phyloP scores from a whole-genome alignment of 2,329 filamentous ascomycete genomes.

The Phaeosphaeria sp. region DNA sequence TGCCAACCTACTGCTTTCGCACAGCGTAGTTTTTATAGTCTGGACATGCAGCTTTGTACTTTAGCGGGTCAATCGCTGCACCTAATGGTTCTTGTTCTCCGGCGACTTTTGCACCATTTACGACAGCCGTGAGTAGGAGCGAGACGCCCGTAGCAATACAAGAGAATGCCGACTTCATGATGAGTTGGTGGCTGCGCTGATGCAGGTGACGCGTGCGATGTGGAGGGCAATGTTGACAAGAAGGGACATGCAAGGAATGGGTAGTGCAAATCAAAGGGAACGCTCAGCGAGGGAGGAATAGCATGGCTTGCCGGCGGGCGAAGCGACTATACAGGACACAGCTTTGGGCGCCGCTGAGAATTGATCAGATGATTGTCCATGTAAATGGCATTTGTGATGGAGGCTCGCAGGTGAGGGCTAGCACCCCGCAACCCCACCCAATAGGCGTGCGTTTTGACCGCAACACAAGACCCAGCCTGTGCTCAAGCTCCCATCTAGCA shows the following conservation, averaged over 20 bases:
- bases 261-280: constrained; percentile 3
- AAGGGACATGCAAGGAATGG: neutral
- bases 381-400: neutral
- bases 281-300: constrained; percentile 24
- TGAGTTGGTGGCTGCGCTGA: neutral
- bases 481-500: constrained; percentile 13
- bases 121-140: constrained; percentile 9
- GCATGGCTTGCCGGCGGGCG: constrained; percentile 10
- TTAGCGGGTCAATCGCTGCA: constrained; percentile 38
- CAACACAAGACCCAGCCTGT: constrained; percentile 5
- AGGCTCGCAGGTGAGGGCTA: neutral
- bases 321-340: neutral
- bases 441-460: constrained; percentile 20
- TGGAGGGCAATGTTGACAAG: neutral
- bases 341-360: neutral
- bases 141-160: constrained; percentile 17
- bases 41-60: constrained; percentile 62
- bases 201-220: neutral
- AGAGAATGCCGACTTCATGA: constrained; percentile 23
- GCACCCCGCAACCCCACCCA: constrained; percentile 13
- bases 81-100: constrained; percentile 40
- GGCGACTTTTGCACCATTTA: constrained; percentile 13
- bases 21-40: constrained; percentile 69
- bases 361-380: neutral
- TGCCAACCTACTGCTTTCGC: constrained; percentile 66